phyloP scores from a whole-genome alignment of 371 early-diverging fungal genomes.

The Smittium culicis region DNA sequence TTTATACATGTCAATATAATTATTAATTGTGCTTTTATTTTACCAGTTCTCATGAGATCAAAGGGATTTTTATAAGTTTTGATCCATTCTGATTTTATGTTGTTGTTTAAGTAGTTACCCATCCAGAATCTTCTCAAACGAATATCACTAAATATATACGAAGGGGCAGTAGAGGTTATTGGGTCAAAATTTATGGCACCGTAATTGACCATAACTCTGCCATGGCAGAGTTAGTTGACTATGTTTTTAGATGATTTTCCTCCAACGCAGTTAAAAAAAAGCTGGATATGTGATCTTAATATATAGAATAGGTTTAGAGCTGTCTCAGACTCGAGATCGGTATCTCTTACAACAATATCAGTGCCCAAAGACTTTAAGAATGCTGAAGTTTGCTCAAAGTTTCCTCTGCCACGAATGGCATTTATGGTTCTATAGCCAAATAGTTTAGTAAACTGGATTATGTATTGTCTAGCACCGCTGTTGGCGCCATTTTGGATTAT shows the following conservation, averaged over 20 bases:
- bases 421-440: slow-evolving; percentile 75
- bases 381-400: slow-evolving; percentile 40
- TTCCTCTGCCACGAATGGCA: slow-evolving; percentile 66
- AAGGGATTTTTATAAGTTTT: slow-evolving; percentile 22
- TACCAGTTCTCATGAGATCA: slow-evolving; percentile 12
- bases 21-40: not conserved
- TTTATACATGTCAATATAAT: not conserved
- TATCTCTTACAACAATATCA: slow-evolving; percentile 51
- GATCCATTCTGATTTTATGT: not conserved
- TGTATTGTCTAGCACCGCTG: slow-evolving; percentile 85
- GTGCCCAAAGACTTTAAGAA: slow-evolving; percentile 59
- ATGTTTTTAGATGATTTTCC: slow-evolving; percentile 68
- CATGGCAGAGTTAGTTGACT: slow-evolving; percentile 46
- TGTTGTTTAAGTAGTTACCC: slow-evolving; percentile 47
- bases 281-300: slow-evolving; percentile 31
- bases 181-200: slow-evolving; percentile 77
- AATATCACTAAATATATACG: slow-evolving; percentile 75
- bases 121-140: slow-evolving; percentile 81
- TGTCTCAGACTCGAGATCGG: slow-evolving; percentile 37
- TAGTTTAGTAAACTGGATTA: slow-evolving; percentile 75
- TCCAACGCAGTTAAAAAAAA: slow-evolving; percentile 87
- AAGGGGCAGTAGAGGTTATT: slow-evolving; percentile 49
- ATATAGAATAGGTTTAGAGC: slow-evolving; percentile 17
- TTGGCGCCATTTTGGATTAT: slow-evolving; percentile 88
- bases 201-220: slow-evolving; percentile 41